Base-by-base conservation (phyloP, 179 eudicot species). In the Beta corolliflora region DNA sequence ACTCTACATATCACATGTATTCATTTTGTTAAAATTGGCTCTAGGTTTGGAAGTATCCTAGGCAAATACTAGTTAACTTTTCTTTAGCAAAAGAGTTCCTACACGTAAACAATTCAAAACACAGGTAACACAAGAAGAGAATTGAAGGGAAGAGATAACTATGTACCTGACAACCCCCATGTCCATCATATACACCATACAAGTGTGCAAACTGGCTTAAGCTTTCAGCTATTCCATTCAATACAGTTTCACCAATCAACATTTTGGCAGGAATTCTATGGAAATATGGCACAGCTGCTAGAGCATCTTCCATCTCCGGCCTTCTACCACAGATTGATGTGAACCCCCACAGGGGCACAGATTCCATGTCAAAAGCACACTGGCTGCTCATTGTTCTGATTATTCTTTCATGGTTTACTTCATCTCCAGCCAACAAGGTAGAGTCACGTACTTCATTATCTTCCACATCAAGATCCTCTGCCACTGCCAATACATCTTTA, bases 141-240 rank as follows among this genome's bases (percentile, higher is more conserved):
- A 60, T 14, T 65, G n/a, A 78, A 53, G 25, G 73, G 41, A 80
- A 83, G 77, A 74, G 72, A 73, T 18, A 16, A 16, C 3, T 50
- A 46, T 48, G 54, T 82, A 91, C 95, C 93, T 92, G 93, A 75
- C 81, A 81, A 29, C 95, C 95, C 54, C 95, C 95, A 71, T 91
- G 95, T 36, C 95, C 95, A 83, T 92, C 95, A 87, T 90, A 92
- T 81, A 92, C 95, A 78, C 92, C 91, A 83, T 85, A 91, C 48
- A 92, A 85, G 81, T 89, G 88, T 56, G 79, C 86, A 25, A 72
- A 76, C 61, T 87, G 90, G 76, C 80, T 82, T 76, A 86, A 76
- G 61, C 79, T 79, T 73, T 88, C 86, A 73, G 79, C 65, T 12
- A 85, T 66, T 72, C 89, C 89, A 80, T 82, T 86, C 65, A 83